Evolutionary conservation across 305 asterid genomes (phyloP).

Genomic region (Rubia peregrina): DNA sequence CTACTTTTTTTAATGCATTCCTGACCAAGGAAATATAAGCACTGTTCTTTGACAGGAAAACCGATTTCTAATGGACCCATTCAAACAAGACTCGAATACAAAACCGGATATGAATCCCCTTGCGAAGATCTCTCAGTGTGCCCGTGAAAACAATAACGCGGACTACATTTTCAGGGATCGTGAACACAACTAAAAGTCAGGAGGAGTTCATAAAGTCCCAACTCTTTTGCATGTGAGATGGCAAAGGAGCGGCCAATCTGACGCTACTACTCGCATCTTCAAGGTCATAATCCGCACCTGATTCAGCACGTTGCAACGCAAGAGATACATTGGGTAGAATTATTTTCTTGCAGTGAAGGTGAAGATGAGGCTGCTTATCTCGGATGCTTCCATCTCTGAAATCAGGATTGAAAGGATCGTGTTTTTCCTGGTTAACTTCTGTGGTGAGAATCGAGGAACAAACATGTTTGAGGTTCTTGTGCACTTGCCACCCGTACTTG

Average conservation of each 20-base stretch:
- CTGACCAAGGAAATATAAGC: no score
- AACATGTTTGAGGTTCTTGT: constrained; percentile 45
- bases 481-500: constrained; percentile 93
- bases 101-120: no score
- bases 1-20: no score
- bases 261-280: constrained; percentile 32
- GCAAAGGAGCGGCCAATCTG: constrained; percentile 53
- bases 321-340: constrained; percentile 56
- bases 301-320: constrained; percentile 33
- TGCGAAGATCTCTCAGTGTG: no score
- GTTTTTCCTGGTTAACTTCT: constrained; percentile 18
- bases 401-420: constrained; percentile 33
- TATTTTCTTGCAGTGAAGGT: constrained; percentile 89
- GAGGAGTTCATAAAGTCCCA: constrained; percentile 48
- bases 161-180: no score
- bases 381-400: constrained; percentile 55
- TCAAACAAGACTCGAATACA: no score
- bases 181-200: background rate
- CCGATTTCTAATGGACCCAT: no score
- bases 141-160: no score
- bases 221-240: constrained; percentile 81
- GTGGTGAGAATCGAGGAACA: constrained; percentile 23
- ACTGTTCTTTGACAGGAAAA: no score
- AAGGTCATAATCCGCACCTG: constrained; percentile 28
- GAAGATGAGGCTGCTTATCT: constrained; percentile 62